These are phyloP conservation scores for Monosporascus sp. DNA, from an alignment of 2,329 filamentous ascomycete species.

Conservation along the genomic window DNA sequence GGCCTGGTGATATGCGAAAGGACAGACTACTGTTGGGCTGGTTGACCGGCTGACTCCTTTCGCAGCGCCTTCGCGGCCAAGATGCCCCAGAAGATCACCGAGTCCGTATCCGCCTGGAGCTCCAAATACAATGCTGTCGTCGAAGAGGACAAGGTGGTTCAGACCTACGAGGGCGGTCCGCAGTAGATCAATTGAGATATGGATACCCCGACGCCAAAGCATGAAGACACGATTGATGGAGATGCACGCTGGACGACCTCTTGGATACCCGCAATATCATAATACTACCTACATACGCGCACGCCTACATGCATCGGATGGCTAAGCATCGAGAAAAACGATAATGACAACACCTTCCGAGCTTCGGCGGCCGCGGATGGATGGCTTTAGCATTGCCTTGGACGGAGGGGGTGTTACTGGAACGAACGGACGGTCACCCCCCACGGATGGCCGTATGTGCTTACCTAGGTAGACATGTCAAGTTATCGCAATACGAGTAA, in stretches of 20 bases:
- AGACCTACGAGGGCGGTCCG: constrained; percentile 29
- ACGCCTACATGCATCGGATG: too few relatives aligned
- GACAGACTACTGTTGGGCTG: too few relatives aligned
- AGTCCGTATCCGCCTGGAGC: constrained; percentile 57
- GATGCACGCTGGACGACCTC: not conserved
- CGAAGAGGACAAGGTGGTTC: constrained; percentile 71
- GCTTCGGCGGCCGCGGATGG: not conserved
- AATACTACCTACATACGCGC: too few relatives aligned
- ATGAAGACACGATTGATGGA: not conserved
- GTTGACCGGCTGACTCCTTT: not conserved
- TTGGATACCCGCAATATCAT: too few relatives aligned
- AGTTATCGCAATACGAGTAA: too few relatives aligned
- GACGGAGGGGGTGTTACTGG: not conserved
- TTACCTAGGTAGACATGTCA: not conserved
- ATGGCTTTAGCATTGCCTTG: not conserved
- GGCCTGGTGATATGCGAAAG: too few relatives aligned
- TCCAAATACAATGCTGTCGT: constrained; percentile 57
- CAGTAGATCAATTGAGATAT: constrained; percentile 3
- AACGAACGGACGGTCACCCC: not conserved
- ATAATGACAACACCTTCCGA: not conserved
- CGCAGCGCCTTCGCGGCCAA: constrained; percentile 72
- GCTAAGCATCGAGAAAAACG: not conserved
- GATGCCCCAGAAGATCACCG: constrained; percentile 63
- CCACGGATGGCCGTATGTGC: not conserved
- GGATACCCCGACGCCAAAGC: not conserved